phyloP scores from a whole-genome alignment of 2,329 filamentous ascomycete species.

The Didymella exigua region DNA sequence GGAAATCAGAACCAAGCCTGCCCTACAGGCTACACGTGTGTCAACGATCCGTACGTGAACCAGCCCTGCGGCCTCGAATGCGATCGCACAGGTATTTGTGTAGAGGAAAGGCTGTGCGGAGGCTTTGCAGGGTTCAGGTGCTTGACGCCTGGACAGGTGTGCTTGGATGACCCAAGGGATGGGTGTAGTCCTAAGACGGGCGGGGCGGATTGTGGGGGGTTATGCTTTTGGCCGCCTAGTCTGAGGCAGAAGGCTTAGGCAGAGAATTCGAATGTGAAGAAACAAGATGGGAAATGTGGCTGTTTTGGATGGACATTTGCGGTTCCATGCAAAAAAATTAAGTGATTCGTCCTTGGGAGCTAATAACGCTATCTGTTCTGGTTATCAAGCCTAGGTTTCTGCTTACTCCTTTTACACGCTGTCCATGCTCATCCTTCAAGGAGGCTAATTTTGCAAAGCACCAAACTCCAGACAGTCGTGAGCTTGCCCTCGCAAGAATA shows the following conservation, averaged over 20 bases:
- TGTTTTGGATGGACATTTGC: neutral
- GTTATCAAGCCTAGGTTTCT: too few species aligned
- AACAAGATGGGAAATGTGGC: neutral
- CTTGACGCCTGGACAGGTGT: slow-evolving; percentile 38
- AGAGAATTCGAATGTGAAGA: neutral
- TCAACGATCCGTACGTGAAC: slow-evolving; percentile 37
- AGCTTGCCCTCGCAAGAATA: too few species aligned
- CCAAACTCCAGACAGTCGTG: too few species aligned
- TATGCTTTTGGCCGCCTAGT: slow-evolving; percentile 45
- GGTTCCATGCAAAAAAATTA: too few species aligned
- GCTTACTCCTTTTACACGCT: too few species aligned
- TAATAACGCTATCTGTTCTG: too few species aligned
- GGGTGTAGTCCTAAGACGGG: slow-evolving; percentile 49
- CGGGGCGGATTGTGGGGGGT: slow-evolving; percentile 52
- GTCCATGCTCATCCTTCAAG: too few species aligned
- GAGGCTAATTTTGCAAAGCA: too few species aligned
- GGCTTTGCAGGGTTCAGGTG: slow-evolving; percentile 50
- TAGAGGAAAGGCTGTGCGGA: slow-evolving; percentile 47
- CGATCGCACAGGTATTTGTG: slow-evolving; percentile 44
- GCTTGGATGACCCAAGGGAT: slow-evolving; percentile 53
- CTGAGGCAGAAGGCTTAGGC: neutral
- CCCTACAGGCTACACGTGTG: slow-evolving; percentile 30
- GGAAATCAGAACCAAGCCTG: slow-evolving; percentile 5
- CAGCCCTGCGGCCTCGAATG: slow-evolving; percentile 42
- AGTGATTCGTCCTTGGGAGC: too few species aligned